Evolutionary conservation across 1,284 basidiomycete species (phyloP).

Genomic region (Sporisorium scitamineum): DNA sequence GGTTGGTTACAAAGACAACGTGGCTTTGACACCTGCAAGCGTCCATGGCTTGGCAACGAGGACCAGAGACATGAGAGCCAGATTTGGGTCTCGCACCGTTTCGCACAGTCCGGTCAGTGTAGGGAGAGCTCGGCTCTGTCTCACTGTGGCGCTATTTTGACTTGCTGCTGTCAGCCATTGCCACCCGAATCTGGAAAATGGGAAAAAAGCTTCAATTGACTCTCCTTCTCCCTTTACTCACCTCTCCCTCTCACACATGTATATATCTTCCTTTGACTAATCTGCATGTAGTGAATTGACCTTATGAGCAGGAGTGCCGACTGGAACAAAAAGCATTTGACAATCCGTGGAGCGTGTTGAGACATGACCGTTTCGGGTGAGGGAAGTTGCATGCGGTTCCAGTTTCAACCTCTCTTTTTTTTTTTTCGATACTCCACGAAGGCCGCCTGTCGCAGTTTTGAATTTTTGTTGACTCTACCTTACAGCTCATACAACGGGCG

Average conservation of each 20-base stretch:
- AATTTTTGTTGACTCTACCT: not conserved
- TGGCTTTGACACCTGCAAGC: slow-evolving; percentile 14
- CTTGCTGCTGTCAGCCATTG: too few species aligned
- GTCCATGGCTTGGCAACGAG: not conserved
- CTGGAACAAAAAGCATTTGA: too few species aligned
- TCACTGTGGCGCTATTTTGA: not conserved
- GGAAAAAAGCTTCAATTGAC: too few species aligned
- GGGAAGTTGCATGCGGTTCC: not conserved
- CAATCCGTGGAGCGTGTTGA: not conserved
- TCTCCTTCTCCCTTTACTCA: too few species aligned
- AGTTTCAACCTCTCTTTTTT: not conserved
- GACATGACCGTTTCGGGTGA: not conserved
- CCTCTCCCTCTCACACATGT: too few species aligned
- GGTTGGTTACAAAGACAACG: not conserved
- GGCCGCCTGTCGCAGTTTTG: slow-evolving; percentile 7
- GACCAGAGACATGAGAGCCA: not conserved
- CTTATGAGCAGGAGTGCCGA: too few species aligned
- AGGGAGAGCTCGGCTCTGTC: not conserved
- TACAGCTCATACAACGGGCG: too few species aligned
- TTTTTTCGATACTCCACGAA: slow-evolving; percentile 2
- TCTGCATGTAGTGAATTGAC: too few species aligned
- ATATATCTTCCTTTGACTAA: too few species aligned
- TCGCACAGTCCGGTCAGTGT: not conserved
- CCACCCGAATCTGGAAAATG: too few species aligned
- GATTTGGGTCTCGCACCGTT: not conserved